Conservation (phyloP, 2,329 filamentous ascomycete species). For the Torrubiella hemipterigena region DNA sequence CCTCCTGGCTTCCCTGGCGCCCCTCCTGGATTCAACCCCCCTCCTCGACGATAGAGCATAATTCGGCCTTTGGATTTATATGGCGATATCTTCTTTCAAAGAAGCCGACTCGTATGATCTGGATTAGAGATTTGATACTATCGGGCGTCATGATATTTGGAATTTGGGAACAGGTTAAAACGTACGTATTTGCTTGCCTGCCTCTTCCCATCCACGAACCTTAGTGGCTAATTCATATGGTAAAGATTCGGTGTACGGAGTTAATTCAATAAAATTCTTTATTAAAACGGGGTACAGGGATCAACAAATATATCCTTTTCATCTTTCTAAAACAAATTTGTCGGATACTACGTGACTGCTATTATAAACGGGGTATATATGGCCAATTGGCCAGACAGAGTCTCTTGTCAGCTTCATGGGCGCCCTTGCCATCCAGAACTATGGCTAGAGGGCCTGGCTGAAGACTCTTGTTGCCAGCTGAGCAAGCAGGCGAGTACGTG, state of each 20-base stretch:
- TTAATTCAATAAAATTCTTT: too few relatives aligned
- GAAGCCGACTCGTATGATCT: slow-evolving; percentile 11
- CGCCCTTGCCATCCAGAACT: too few relatives aligned
- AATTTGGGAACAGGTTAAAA: slow-evolving; percentile 6
- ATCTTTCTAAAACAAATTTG: too few relatives aligned
- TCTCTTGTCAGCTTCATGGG: too few relatives aligned
- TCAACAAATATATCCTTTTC: too few relatives aligned
- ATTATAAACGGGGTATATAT: too few relatives aligned
- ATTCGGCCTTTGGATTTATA: slow-evolving; percentile 12
- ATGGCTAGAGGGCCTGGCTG: slow-evolving; percentile 64
- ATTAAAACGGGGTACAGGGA: too few relatives aligned
- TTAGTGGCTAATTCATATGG: too few relatives aligned
- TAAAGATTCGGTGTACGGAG: too few relatives aligned
- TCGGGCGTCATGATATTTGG: slow-evolving; percentile 8
- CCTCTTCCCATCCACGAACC: too few relatives aligned
- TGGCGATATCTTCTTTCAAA: slow-evolving; percentile 13
- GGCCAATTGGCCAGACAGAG: too few relatives aligned
- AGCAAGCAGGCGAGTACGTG: slow-evolving; percentile 69
- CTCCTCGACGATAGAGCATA: slow-evolving; percentile 43
- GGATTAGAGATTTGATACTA: slow-evolving; percentile 5
- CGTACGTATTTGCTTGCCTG: slow-evolving; percentile 5
- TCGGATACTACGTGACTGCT: too few relatives aligned
- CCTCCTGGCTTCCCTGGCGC: slow-evolving; percentile 43
- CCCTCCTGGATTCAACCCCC: slow-evolving; percentile 66
- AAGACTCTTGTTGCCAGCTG: slow-evolving; percentile 82